Evolutionary conservation across 2,329 filamentous ascomycete genomes (phyloP), one percentile per base, ranked within the genome.

Genomic region (Orbilia javanica): DNA sequence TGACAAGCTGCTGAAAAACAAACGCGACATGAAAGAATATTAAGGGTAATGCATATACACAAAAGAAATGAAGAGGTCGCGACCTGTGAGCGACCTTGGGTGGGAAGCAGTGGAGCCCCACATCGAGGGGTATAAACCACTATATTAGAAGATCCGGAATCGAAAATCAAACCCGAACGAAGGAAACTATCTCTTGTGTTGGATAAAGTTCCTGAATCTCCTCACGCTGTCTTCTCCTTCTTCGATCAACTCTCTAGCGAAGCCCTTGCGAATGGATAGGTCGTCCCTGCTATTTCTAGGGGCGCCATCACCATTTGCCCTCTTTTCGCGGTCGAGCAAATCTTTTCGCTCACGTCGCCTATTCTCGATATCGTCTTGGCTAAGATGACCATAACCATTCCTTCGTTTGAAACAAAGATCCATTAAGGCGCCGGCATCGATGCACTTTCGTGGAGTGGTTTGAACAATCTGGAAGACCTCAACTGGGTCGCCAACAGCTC

Each of bases 381-480:
- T 94, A 18, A 97, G 86, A 81, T 94, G 91, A 5, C 90, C 91
- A 81, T 95, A 94, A 4, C 92, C 92, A 82, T 94, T 92, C 57
- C 91, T 89, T 48, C 93, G 89, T 80, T 90, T 90, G 83, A 96
- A 94, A 80, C 92, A 96, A 7, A 92, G 88, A 80, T 97, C 93
- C 86, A 97, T 89, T 13, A 98, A 86, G 1, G 86, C 86, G 81
- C 96, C 97, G 68, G 92, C 91, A 83, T 98, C 93, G 20, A 97
- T 84, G 82, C 97, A 88, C 67, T 88, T 89, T 66, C 95, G 88
- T 0, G 95, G 95, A 31, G 97, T 90, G 1, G 90, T 90, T 85
- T 98, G 95, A 29, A 98, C 94, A 2, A 97, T 90, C 82, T 96
- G 93, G 84, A 97, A 97, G 82, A 97, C 93, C 85, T 98, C 95